Base-by-base conservation (phyloP, 2,329 filamentous ascomycete species). In the Alternaria incomplexa region DNA sequence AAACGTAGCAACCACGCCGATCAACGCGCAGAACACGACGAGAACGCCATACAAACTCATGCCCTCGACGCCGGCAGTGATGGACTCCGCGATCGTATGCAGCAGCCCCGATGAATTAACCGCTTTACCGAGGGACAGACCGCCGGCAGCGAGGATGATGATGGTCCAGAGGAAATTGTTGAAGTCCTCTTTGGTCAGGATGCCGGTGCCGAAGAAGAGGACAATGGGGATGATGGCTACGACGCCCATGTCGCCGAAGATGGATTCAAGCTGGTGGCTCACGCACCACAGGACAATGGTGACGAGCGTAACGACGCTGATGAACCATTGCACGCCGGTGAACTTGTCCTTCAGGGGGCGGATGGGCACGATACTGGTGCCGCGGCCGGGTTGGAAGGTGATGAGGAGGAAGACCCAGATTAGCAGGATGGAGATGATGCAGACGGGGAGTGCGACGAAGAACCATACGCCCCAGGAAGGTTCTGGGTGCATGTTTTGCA, bases 161-260 rank as follows among this genome's bases (percentile, higher is more conserved):
- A 99, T 99, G 20, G 96, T 99, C 96, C 96, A 99, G 43, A 97
- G 91, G 81, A 99, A 99, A 81, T 99, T 99, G 85, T 99, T 99
- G 79, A 99, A 99, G 82, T 99, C 96, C 81, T 98, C 96, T 82
- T 98, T 99, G 52, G 94, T 98, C 30, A 99, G 85, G 69, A 98
- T 95, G 11, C 96, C 96, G 2, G 93, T 94, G 58, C 96, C 96
- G 73, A 99, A 99, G 86, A 99, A 99, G 45, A 97, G 85, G 4
- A 97, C 91, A 55, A 99, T 91, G 6, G 96, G 96, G 64, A 99
- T 93, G 76, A 99, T 97, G 62, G 96, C 96, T 45, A 99, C 92
- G 56, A 99, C 94, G 56, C 96, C 96, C 96, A 99, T 99, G 77
- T 99, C 95, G 58, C 96, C 96, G 75, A 99, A 97, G 0, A 95